Percentiles rank a stretch among this genome's conserved stretches.
Evolutionary conservation across 2,329 filamentous ascomycete species (phyloP).

Genomic region (Cytospora leucostoma): DNA sequence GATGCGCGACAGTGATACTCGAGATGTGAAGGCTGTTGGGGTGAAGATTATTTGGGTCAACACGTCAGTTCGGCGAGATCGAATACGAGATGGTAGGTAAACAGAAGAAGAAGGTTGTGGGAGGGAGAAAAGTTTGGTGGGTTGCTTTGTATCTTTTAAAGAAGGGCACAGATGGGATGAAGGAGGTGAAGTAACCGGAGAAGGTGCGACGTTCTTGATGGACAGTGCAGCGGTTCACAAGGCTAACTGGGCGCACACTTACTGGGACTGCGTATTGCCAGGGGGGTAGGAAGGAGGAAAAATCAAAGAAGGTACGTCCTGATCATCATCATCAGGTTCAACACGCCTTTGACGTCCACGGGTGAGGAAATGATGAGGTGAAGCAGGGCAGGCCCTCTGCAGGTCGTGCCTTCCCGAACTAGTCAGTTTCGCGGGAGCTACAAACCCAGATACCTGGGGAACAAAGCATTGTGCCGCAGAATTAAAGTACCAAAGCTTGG

Average conservation of each 20-base stretch:
- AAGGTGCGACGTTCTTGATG: slow-evolving; percentile 7
- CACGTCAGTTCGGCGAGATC: slow-evolving; percentile 2
- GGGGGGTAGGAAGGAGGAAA: slow-evolving; percentile 3
- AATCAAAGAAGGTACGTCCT: not conserved
- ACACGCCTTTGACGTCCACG: slow-evolving; percentile 1
- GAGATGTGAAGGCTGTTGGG: slow-evolving; percentile 16
- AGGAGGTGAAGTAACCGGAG: slow-evolving; percentile 15
- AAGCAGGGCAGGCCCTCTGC: slow-evolving; percentile 4
- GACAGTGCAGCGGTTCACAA: slow-evolving; percentile 24
- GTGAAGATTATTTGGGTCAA: slow-evolving; percentile 19
- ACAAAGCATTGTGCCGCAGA: not conserved
- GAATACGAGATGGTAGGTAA: slow-evolving; percentile 6
- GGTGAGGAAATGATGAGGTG: not conserved
- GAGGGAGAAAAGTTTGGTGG: slow-evolving; percentile 3
- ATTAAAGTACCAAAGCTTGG: slow-evolving; percentile 12
- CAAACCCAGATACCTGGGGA: slow-evolving; percentile 19
- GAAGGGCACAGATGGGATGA: slow-evolving; percentile 10
- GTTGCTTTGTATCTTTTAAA: slow-evolving; percentile 19
- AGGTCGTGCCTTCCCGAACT: slow-evolving; percentile 7
- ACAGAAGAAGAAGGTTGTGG: not conserved
- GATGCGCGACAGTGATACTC: slow-evolving; percentile 24
- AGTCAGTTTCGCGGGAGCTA: slow-evolving; percentile 3
- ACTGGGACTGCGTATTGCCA: slow-evolving; percentile 17
- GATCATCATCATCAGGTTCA: not conserved
- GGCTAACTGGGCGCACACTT: slow-evolving; percentile 11